Conservation (phyloP, 2,329 filamentous ascomycete species). For the Sporothrix humicola region DNA sequence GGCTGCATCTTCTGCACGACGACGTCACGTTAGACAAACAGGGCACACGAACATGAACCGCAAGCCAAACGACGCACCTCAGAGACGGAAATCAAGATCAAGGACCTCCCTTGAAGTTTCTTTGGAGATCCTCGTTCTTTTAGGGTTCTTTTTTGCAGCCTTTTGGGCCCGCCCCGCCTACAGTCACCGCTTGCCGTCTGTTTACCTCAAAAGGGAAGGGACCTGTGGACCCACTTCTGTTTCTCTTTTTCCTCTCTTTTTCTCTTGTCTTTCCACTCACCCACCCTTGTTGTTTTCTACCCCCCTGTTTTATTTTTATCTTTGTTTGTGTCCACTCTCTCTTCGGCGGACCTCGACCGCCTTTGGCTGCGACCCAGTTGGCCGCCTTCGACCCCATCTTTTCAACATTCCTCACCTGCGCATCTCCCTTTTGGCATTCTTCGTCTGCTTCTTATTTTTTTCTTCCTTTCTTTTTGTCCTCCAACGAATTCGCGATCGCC, state of each 20-base stretch:
- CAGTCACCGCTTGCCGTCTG: conserved; percentile 17
- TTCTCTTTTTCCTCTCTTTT: conserved; percentile 1
- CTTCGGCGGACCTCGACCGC: conserved; percentile 11
- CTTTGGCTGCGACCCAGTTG: conserved; percentile 30
- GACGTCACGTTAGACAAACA: conserved; percentile 21
- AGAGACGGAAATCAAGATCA: background rate
- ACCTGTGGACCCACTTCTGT: conserved; percentile 25
- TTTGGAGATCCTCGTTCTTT: background rate
- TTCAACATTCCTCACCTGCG: conserved; percentile 26
- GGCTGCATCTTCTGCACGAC: background rate
- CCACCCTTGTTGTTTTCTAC: conserved; percentile 2
- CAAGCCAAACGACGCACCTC: conserved; percentile 2
- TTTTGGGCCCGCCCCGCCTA: background rate
- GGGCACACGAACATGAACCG: background rate
- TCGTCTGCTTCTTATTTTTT: background rate
- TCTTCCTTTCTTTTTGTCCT: background rate
- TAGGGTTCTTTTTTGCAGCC: background rate
- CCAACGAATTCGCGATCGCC: background rate
- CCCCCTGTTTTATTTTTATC: conserved; percentile 30
- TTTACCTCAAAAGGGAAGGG: conserved; percentile 26
- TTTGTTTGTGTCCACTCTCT: conserved; percentile 23
- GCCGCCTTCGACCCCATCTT: conserved; percentile 26
- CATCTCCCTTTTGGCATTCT: background rate
- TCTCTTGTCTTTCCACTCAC: conserved; percentile 3
- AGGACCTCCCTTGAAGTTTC: background rate